Percentiles rank a stretch among this genome's conserved stretches.
These are phyloP conservation scores for Lasiodiplodia sp. DNA, from an alignment of 2,329 filamentous ascomycete species.

Conservation along the genomic window DNA sequence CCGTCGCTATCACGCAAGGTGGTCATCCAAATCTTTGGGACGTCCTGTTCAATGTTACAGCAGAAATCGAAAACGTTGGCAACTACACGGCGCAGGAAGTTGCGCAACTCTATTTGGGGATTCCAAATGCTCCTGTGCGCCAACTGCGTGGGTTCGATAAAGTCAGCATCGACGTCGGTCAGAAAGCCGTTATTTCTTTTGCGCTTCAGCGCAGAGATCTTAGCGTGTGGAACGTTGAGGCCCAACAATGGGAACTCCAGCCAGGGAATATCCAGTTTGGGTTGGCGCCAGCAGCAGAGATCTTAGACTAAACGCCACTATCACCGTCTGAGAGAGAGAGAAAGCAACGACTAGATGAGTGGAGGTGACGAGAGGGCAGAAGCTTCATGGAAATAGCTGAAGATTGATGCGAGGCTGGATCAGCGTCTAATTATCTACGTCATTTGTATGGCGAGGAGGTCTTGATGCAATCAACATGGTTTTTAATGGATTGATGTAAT, in stretches of 20 bases:
- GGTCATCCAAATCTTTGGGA: conserved; percentile 29
- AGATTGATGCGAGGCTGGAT: too few relatives aligned
- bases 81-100: conserved; percentile 28
- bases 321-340: conserved; percentile 9
- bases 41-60: conserved; percentile 22
- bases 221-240: conserved; percentile 58
- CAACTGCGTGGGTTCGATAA: conserved; percentile 33
- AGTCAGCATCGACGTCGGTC: conserved; percentile 31
- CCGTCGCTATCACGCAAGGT: conserved; percentile 23
- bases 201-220: conserved; percentile 57
- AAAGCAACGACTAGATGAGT: too few relatives aligned
- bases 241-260: conserved; percentile 54
- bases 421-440: too few relatives aligned
- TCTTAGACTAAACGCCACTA: conserved; percentile 35
- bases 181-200: conserved; percentile 53
- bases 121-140: conserved; percentile 41
- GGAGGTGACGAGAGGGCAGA: too few relatives aligned
- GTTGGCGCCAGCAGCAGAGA: conserved; percentile 48
- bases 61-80: conserved; percentile 33
- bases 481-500: too few relatives aligned
- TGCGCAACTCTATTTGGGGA: conserved; percentile 33
- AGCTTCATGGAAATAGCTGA: too few relatives aligned
- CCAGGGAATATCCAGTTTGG: conserved; percentile 39
- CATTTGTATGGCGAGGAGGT: too few relatives aligned
- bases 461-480: too few relatives aligned